A percentile compares a stretch with the other conserved stretches of the same genome.
These are phyloP conservation scores for Ceratobasidium sp. DNA, from an alignment of 1,284 basidiomycete genomes.

Conservation along the genomic window DNA sequence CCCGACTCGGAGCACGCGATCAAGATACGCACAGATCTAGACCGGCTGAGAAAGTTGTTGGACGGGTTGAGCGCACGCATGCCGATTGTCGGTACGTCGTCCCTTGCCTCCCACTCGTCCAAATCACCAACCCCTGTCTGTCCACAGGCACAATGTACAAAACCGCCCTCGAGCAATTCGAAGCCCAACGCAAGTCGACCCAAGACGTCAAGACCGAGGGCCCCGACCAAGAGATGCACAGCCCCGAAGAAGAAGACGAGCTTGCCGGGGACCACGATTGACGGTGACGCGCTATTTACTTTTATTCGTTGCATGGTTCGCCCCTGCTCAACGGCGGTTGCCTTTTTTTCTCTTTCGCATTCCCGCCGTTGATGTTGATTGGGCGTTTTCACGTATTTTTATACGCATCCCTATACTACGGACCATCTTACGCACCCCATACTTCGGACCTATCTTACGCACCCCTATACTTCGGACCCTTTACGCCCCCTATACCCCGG, in stretches of 20 bases:
- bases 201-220: background rate
- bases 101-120: too few species aligned
- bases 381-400: background rate
- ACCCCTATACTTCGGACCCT: too few species aligned
- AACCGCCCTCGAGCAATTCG: conserved; percentile 8
- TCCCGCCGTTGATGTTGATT: background rate
- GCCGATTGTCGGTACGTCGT: conserved; percentile 18
- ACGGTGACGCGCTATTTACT: background rate
- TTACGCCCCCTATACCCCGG: too few species aligned
- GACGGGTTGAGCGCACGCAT: conserved; percentile 13
- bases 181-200: background rate
- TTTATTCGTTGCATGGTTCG: background rate
- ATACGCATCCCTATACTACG: too few species aligned
- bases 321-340: conserved; percentile 1
- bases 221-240: background rate
- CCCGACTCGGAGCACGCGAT: conserved; percentile 37
- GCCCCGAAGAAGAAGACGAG: conserved; percentile 1
- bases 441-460: too few species aligned
- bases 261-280: conserved; percentile 7
- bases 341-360: background rate
- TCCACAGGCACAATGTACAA: background rate
- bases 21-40: conserved; percentile 18
- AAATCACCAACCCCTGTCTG: background rate
- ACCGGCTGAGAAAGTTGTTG: conserved; percentile 12
- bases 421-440: too few species aligned